Conservation (phyloP, 148 eudicot genomes). For the Diospyros lotus region DNA sequence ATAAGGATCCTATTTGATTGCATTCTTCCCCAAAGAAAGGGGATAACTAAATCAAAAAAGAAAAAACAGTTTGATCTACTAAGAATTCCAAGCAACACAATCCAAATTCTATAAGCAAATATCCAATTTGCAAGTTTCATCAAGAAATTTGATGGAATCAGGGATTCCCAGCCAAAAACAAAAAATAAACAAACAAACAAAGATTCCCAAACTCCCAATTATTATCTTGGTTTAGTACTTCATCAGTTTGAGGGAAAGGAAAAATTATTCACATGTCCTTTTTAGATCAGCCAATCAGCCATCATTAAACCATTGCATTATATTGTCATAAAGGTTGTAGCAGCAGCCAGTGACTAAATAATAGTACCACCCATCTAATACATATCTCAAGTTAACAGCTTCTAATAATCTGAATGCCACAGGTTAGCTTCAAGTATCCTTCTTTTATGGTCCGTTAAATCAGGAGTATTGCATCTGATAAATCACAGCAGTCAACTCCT, state of each 20-base stretch:
- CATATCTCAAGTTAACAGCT: not conserved
- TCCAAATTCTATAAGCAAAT: not conserved
- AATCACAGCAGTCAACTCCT: not conserved
- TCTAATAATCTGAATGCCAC: not conserved
- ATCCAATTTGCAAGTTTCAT: not conserved
- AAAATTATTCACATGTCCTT: not conserved
- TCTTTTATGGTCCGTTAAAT: not conserved
- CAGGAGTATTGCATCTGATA: not conserved
- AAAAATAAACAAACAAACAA: no score
- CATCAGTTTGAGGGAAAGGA: no score
- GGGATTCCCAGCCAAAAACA: no score
- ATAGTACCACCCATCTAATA: not conserved
- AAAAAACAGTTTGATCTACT: not conserved
- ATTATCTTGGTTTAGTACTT: no score
- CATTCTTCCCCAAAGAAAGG: not conserved
- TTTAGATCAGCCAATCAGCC: not conserved
- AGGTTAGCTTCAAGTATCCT: not conserved
- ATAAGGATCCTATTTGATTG: not conserved
- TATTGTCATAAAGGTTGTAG: not conserved
- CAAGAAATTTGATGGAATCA: not conserved
- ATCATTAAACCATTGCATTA: not conserved
- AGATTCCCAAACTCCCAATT: no score
- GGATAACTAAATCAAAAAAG: no score
- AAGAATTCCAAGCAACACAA: not conserved
- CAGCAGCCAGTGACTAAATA: not conserved